Conservation (phyloP, 352 stramenopile species). For the Pseudoperonospora humuli region DNA sequence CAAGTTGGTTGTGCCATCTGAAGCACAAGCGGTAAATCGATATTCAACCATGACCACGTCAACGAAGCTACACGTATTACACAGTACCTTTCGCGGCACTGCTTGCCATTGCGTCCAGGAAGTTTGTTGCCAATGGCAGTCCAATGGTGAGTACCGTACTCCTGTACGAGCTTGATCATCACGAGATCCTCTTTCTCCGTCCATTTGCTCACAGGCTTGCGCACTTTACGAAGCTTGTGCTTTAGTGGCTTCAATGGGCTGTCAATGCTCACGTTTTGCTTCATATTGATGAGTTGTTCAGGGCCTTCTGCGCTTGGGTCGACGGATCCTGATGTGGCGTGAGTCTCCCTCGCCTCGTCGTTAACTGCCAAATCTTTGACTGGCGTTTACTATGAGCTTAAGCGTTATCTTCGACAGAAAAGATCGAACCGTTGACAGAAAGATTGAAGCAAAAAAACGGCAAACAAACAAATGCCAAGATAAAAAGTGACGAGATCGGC, state of each 20-base stretch:
- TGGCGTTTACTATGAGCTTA: constrained; percentile 31
- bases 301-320: constrained; percentile 11
- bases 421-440: constrained; percentile 43
- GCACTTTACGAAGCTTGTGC: constrained; percentile 40
- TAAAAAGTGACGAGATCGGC: too few relatives aligned
- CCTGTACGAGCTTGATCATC: constrained; percentile 83
- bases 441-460: constrained; percentile 31
- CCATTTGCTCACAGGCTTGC: constrained; percentile 82
- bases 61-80: constrained; percentile 1
- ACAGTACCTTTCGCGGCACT: constrained; percentile 88
- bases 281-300: constrained; percentile 1
- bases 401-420: constrained; percentile 45
- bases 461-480: constrained; percentile 18
- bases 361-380: constrained; percentile 48
- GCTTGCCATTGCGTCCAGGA: constrained; percentile 89
- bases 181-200: constrained; percentile 85
- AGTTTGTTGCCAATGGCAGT: constrained; percentile 95
- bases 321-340: constrained; percentile 23
- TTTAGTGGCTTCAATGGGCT: constrained; percentile 5
- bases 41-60: background rate
- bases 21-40: constrained; percentile 6
- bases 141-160: constrained; percentile 95
- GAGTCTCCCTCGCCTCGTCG: background rate
- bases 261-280: constrained; percentile 4
- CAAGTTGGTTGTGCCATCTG: constrained; percentile 93